phyloP scores from a whole-genome alignment of 2,329 filamentous ascomycete genomes.

The Parasarocladium wereldwijsianum region DNA sequence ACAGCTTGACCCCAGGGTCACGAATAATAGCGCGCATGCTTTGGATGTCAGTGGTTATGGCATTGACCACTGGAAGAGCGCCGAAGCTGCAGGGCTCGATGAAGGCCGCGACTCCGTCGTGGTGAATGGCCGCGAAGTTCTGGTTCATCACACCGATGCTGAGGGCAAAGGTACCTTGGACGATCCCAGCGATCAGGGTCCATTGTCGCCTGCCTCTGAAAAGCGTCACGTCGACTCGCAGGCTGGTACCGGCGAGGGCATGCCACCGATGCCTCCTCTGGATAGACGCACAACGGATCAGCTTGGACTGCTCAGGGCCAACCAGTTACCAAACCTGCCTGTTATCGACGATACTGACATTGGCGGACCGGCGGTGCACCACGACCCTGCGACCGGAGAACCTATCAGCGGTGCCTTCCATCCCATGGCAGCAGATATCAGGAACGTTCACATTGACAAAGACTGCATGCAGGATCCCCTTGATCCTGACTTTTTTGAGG shows the following conservation, averaged over 20 bases:
- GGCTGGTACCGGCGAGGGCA: slow-evolving; percentile 25
- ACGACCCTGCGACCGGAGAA: slow-evolving; percentile 34
- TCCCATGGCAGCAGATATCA: slow-evolving; percentile 51
- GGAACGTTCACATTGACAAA: slow-evolving; percentile 59
- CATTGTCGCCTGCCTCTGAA: slow-evolving; percentile 12
- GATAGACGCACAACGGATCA: slow-evolving; percentile 49
- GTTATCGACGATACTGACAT: slow-evolving; percentile 67
- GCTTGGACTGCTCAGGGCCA: slow-evolving; percentile 51
- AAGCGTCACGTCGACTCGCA: slow-evolving; percentile 19
- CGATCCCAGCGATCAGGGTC: slow-evolving; percentile 19
- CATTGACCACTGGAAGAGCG: slow-evolving; percentile 56
- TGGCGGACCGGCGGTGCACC: slow-evolving; percentile 52
- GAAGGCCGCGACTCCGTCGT: slow-evolving; percentile 58
- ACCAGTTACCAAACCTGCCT: slow-evolving; percentile 57
- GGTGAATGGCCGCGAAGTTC: slow-evolving; percentile 53
- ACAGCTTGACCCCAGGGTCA: slow-evolving; percentile 24
- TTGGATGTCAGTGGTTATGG: slow-evolving; percentile 71
- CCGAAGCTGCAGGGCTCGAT: slow-evolving; percentile 44
- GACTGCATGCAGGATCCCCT: slow-evolving; percentile 93
- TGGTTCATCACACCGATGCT: slow-evolving; percentile 47
- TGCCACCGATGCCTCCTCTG: slow-evolving; percentile 44
- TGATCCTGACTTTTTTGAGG: slow-evolving; percentile 66
- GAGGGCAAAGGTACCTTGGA: slow-evolving; percentile 49
- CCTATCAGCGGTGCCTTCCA: slow-evolving; percentile 29
- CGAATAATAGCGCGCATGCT: slow-evolving; percentile 45